These are phyloP conservation scores for Rhynchosporium secalis DNA, from an alignment of 2,329 filamentous ascomycete genomes.

Conservation along the genomic window DNA sequence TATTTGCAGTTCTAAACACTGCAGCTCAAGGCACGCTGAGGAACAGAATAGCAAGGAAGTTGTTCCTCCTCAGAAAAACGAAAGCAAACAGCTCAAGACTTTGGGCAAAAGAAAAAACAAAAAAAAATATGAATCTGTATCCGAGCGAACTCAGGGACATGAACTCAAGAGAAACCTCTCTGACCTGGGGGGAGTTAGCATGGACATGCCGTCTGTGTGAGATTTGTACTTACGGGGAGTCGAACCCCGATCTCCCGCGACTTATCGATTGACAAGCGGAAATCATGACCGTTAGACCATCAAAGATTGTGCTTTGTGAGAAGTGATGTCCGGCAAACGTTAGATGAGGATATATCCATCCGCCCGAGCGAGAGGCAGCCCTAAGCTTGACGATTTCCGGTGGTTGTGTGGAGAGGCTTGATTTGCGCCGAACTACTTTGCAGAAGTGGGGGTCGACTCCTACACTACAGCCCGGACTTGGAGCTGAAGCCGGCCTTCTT, in stretches of 20 bases:
- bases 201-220: background rate
- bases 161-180: background rate
- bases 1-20: background rate
- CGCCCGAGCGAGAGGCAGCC: background rate
- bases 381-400: background rate
- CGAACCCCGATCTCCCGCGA: slow-evolving; percentile 21
- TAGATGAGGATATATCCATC: slow-evolving; percentile 1
- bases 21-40: background rate
- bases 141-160: too few species aligned
- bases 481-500: too few species aligned
- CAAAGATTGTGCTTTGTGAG: slow-evolving; percentile 28
- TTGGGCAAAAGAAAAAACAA: background rate
- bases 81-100: background rate
- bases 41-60: too few species aligned
- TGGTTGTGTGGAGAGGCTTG: background rate
- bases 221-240: slow-evolving; percentile 16
- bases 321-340: background rate
- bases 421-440: too few species aligned
- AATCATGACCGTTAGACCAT: slow-evolving; percentile 44
- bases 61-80: too few species aligned
- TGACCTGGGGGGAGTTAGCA: background rate
- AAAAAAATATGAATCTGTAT: too few species aligned
- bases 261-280: slow-evolving; percentile 39
- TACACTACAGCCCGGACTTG: too few species aligned
- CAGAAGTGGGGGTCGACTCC: too few species aligned